Base-by-base conservation (phyloP, 2,329 filamentous ascomycete genomes). In the Lithohypha guttulata region DNA sequence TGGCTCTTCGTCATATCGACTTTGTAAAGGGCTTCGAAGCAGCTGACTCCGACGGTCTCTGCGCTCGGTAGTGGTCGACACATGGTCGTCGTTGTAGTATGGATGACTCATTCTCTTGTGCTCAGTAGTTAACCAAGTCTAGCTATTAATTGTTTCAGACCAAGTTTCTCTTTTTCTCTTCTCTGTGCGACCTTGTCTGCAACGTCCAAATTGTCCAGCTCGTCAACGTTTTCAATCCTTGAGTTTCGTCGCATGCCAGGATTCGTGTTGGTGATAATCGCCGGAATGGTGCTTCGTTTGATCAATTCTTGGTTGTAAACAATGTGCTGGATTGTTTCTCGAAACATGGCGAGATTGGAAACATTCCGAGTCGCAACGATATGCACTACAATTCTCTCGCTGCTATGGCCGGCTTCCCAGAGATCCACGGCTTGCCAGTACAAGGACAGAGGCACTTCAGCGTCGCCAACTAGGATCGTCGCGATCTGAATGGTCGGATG, bases 401-500 rank as follows among this genome's bases (percentile, higher is more conserved):
- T 8, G 15, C 9, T 14, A 19, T 37, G 23, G 2, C 34, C 34
- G 6, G 22, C 15, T 4, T 14, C 15, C 34, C 34, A 37, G 6
- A 37, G 25, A n/a, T 36, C 33, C 8, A 36, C 33, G 9, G 33
- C 25, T 17, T 29, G 34, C 22, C 22, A 37, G 25, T 37, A 37
- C 4, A 37, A 17, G 19, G 34, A 17, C 7, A 37, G 15, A 3
- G 34, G 34, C 4, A 37, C 23, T 28, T 37, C 34, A 7, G 17
- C 25, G 18, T 27, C 34, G 15, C 34, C 11, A 28, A 37, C 34
- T 2, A 11, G 17, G 13, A 37, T 37, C 10, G 23, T 28, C 6
- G 34, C 4, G 15, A 28, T 14, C n/a, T 28, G 26, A 11, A 28
- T 4, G 26, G n/a, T n/a, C n/a, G n/a, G n/a, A n/a, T n/a, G n/a